phyloP scores from a whole-genome alignment of 179 eudicot genomes.

The Camellia oleifera region DNA sequence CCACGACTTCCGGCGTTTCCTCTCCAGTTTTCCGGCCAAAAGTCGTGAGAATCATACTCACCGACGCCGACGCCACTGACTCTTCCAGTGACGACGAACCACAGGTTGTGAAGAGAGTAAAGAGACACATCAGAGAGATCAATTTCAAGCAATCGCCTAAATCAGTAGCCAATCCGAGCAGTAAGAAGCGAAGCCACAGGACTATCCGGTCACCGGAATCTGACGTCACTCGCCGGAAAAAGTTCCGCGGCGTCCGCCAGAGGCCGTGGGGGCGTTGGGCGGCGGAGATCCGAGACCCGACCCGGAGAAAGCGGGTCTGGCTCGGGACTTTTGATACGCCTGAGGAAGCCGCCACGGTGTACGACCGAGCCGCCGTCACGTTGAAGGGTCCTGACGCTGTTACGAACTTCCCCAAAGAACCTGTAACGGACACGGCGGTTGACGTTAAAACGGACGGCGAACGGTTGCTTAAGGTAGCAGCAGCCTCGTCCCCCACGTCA shows the following conservation, averaged over 20 bases:
- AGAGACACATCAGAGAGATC: constrained; percentile 33
- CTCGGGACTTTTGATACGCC: constrained; percentile 45
- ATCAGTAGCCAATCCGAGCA: background rate
- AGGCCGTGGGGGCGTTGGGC: constrained; percentile 52
- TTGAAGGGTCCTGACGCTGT: constrained; percentile 39
- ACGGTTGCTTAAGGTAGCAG: constrained; percentile 6
- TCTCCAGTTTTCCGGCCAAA: background rate
- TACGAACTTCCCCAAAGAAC: constrained; percentile 28
- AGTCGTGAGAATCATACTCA: constrained; percentile 27
- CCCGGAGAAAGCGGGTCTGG: constrained; percentile 36
- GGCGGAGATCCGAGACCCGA: constrained; percentile 47
- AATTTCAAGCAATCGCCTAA: constrained; percentile 3
- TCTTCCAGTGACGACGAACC: constrained; percentile 25
- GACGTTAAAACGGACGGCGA: constrained; percentile 12
- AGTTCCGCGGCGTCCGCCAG: constrained; percentile 37
- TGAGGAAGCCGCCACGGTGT: constrained; percentile 43
- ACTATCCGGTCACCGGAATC: background rate
- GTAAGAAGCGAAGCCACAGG: background rate
- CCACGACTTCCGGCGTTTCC: background rate
- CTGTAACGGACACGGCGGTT: constrained; percentile 1
- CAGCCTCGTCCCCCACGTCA: constrained; percentile 34
- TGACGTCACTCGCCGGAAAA: constrained; percentile 20
- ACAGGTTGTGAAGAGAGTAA: constrained; percentile 11
- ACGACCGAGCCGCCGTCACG: constrained; percentile 39
- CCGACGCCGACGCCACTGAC: constrained; percentile 44